A percentile compares a stretch with the other conserved stretches of the same genome.
Conservation (phyloP, 2,329 filamentous ascomycete species). For the Colletotrichum somersetense region DNA sequence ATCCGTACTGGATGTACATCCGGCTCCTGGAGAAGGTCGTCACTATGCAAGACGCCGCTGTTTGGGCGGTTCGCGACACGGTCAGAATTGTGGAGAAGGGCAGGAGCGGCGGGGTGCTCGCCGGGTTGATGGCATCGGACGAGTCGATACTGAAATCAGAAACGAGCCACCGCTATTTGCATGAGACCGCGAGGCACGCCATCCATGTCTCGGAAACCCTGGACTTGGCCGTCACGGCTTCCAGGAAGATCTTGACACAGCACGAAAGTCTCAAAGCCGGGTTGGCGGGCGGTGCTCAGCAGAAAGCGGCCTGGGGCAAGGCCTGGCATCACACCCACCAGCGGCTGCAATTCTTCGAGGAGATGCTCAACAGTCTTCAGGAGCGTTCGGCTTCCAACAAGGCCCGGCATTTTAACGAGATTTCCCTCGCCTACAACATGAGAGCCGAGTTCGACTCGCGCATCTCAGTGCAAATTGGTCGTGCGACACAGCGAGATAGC, state of each 20-base stretch:
- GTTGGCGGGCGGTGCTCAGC: background rate
- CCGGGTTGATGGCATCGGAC: too few species aligned
- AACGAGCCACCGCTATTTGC: constrained; percentile 53
- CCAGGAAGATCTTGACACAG: constrained; percentile 50
- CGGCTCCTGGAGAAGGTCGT: constrained; percentile 49
- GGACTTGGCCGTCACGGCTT: constrained; percentile 50
- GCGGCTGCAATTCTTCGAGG: constrained; percentile 50
- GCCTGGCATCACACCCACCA: constrained; percentile 46
- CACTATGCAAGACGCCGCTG: constrained; percentile 49
- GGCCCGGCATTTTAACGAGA: constrained; percentile 65
- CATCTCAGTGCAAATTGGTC: constrained; percentile 55
- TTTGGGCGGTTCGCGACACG: constrained; percentile 55
- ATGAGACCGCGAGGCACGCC: constrained; percentile 58
- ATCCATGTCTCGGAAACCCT: constrained; percentile 60
- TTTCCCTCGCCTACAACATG: constrained; percentile 64
- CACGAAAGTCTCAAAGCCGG: constrained; percentile 45
- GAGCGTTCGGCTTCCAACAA: constrained; percentile 55
- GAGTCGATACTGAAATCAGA: constrained; percentile 42
- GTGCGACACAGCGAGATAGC: constrained; percentile 59
- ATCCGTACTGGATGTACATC: constrained; percentile 55
- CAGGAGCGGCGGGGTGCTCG: background rate
- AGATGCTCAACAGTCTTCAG: constrained; percentile 52
- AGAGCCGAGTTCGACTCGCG: constrained; percentile 57
- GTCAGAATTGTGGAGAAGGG: constrained; percentile 52
- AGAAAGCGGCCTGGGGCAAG: constrained; percentile 10